Conservation (phyloP, 176 grass and related monocot genomes). For the Hordeum vulgare region MorexV3_pseudomolecules_assembly NC_058519.1:563382721-563383220, state of each 20-base stretch:
- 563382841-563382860: no score
- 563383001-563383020: background rate
- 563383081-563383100: constrained; percentile 36
- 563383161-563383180: constrained; percentile 21
- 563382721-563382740: no score
- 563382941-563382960: no score
- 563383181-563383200: constrained; percentile 32
- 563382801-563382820: no score
- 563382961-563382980: background rate
- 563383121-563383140: background rate
- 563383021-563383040: background rate
- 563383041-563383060: background rate
- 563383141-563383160: background rate
- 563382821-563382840: no score
- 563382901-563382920: no score
- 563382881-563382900: no score
- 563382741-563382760: no score
- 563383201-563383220: constrained; percentile 23
- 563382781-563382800: no score
- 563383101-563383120: background rate
- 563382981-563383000: background rate
- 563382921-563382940: no score
- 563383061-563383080: constrained; percentile 5
- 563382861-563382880: no score
- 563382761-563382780: no score